Conservation (phyloP, 148 eudicot species). For the Camellia lanceoleosa region DNA sequence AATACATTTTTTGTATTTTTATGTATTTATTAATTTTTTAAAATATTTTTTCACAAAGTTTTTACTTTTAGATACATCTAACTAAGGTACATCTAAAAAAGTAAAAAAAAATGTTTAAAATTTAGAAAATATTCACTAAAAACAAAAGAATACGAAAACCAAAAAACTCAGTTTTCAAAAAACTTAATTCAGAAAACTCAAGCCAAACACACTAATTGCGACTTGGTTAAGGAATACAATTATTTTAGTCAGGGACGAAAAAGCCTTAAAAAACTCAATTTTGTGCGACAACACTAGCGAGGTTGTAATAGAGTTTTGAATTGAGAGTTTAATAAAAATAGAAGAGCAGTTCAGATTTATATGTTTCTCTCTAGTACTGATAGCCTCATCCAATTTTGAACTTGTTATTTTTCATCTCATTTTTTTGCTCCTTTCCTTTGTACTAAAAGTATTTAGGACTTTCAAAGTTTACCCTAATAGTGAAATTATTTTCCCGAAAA, state of each 20-base stretch:
- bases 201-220: too few relatives aligned
- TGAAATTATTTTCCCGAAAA: background rate
- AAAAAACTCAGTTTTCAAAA: too few relatives aligned
- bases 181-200: too few relatives aligned
- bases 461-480: background rate
- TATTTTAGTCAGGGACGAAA: background rate
- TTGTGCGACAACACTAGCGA: background rate
- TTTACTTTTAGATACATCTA: too few relatives aligned
- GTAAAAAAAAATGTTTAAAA: too few relatives aligned
- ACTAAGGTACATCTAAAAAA: too few relatives aligned
- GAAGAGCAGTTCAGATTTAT: background rate
- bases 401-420: background rate
- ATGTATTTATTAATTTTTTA: too few relatives aligned
- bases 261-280: background rate
- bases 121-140: too few relatives aligned
- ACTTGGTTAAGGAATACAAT: background rate
- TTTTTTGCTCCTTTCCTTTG: too few relatives aligned
- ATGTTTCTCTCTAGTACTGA: background rate
- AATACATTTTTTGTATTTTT: too few relatives aligned
- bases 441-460: background rate
- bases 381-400: background rate
- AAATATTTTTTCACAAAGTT: too few relatives aligned
- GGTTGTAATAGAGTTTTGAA: conserved; percentile 13
- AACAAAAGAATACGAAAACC: too few relatives aligned
- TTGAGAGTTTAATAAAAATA: background rate